These are phyloP conservation scores for Discostella pseudostelligera DNA, from an alignment of 108 stramenopile species.

Conservation along the genomic window DNA sequence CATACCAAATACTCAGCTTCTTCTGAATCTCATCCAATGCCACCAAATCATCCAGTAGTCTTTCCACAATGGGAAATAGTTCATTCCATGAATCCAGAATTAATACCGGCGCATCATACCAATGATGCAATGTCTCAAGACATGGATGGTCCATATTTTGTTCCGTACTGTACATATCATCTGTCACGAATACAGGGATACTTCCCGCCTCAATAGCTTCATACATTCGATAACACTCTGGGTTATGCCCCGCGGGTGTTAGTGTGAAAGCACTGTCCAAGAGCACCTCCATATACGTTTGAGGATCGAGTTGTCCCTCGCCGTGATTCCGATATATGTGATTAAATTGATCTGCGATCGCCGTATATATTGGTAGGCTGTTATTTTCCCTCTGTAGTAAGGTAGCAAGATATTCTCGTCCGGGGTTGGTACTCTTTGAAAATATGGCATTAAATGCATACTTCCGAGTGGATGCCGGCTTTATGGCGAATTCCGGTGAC, in stretches of 20 bases:
- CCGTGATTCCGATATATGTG: not conserved
- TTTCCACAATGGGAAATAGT: constrained; percentile 16
- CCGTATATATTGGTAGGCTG: constrained; percentile 8
- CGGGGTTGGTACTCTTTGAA: constrained; percentile 21
- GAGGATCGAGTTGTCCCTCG: constrained; percentile 25
- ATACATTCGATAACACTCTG: constrained; percentile 16
- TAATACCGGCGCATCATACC: constrained; percentile 29
- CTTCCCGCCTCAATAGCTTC: constrained; percentile 19
- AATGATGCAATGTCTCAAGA: constrained; percentile 4
- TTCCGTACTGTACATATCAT: constrained; percentile 4
- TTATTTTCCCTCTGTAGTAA: not conserved
- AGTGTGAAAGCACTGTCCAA: constrained; percentile 25
- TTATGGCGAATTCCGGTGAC: not conserved
- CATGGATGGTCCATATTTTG: constrained; percentile 15
- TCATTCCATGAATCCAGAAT: constrained; percentile 39
- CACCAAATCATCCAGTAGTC: constrained; percentile 19
- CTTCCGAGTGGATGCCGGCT: constrained; percentile 15
- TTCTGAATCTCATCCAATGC: constrained; percentile 39
- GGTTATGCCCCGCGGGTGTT: constrained; percentile 21
- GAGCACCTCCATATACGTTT: constrained; percentile 13
- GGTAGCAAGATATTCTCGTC: constrained; percentile 13
- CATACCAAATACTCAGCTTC: constrained; percentile 29
- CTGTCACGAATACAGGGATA: constrained; percentile 20
- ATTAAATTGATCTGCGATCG: constrained; percentile 23
- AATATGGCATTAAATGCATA: constrained; percentile 40